These are phyloP conservation scores for Daldinia caldariorum DNA, from an alignment of 495 filamentous ascomycete species.

Conservation along the genomic window DNA sequence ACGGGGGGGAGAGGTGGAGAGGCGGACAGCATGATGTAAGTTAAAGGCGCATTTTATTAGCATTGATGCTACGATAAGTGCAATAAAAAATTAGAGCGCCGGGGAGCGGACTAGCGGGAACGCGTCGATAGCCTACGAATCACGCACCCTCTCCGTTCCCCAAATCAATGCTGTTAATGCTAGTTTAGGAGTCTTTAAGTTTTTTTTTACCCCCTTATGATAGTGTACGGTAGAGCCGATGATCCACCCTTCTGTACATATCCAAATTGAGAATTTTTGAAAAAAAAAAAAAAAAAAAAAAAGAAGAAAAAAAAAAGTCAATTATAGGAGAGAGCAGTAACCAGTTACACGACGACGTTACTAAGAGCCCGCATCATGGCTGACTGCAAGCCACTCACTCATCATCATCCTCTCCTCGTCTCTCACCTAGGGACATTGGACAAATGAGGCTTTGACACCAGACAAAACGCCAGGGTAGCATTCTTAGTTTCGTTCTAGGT, in stretches of 20 bases:
- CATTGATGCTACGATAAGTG: constrained; percentile 32
- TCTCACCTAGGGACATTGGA: constrained; percentile 17
- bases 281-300: constrained; percentile 1
- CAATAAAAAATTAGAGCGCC: constrained; percentile 23
- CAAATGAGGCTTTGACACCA: constrained; percentile 19
- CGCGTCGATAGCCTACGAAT: constrained; percentile 17
- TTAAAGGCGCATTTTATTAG: constrained; percentile 23
- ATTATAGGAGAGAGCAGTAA: neutral
- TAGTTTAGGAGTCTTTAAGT: neutral
- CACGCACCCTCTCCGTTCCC: constrained; percentile 31
- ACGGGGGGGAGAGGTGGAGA: neutral
- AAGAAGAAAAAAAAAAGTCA: neutral
- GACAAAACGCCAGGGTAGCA: constrained; percentile 11
- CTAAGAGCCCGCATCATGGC: constrained; percentile 29
- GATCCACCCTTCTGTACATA: too few species aligned
- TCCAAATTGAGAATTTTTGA: constrained; percentile 7
- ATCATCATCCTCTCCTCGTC: constrained; percentile 9
- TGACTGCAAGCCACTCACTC: constrained; percentile 22
- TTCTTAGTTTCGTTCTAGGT: neutral
- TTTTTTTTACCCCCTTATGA: constrained; percentile 5
- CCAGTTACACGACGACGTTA: constrained; percentile 15
- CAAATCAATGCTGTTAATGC: constrained; percentile 26
- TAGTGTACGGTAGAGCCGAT: too few species aligned
- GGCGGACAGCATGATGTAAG: neutral
- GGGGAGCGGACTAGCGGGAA: constrained; percentile 36